Evolutionary conservation across 2,329 filamentous ascomycete species (phyloP).

Genomic region (Colletotrichum simmondsii): DNA sequence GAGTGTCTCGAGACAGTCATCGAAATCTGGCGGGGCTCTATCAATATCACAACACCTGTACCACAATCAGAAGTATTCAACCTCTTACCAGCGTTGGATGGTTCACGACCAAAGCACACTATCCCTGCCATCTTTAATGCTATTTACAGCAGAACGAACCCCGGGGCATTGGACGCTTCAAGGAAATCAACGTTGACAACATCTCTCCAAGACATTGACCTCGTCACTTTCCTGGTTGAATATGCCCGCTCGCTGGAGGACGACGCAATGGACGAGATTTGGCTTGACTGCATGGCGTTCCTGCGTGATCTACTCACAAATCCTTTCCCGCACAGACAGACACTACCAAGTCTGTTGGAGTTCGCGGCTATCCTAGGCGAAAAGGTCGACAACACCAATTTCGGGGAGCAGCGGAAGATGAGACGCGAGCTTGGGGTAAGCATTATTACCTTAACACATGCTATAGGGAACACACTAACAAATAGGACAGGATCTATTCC

Average conservation of each 20-base stretch:
- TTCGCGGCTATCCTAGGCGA: conserved; percentile 91
- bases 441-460: conserved; percentile 36
- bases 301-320: conserved; percentile 90
- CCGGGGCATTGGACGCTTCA: conserved; percentile 78
- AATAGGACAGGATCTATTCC: conserved; percentile 79
- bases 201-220: conserved; percentile 82
- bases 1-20: conserved; percentile 94
- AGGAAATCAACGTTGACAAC: conserved; percentile 91
- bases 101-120: conserved; percentile 88
- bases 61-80: conserved; percentile 79
- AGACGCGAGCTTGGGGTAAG: conserved; percentile 86
- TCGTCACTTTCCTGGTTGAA: conserved; percentile 89
- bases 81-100: conserved; percentile 89
- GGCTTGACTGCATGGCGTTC: conserved; percentile 93
- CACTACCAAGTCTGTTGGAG: conserved; percentile 84
- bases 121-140: conserved; percentile 96
- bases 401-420: conserved; percentile 94
- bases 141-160: conserved; percentile 94
- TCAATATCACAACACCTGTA: conserved; percentile 56
- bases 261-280: conserved; percentile 98
- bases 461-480: conserved; percentile 40
- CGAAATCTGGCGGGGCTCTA: conserved; percentile 77
- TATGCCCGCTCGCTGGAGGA: conserved; percentile 93
- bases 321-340: conserved; percentile 93
- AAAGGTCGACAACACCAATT: conserved; percentile 98